phyloP scores from a whole-genome alignment of 768 basidiomycete genomes.

The Amanita phalloides region DNA sequence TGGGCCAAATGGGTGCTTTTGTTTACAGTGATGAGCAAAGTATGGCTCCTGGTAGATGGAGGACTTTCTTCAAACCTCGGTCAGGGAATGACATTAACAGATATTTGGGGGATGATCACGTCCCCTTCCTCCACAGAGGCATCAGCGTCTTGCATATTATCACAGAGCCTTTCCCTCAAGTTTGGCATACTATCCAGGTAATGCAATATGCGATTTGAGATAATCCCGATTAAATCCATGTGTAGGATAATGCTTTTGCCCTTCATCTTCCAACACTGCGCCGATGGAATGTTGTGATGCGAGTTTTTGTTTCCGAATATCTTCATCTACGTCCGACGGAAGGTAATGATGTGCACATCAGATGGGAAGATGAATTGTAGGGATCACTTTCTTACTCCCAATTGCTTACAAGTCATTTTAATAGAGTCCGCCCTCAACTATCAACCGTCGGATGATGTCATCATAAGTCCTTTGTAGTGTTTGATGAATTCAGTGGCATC shows the following conservation, averaged over 20 bases:
- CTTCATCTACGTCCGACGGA: slow-evolving; percentile 47
- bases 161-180: slow-evolving; percentile 74
- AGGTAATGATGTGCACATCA: neutral
- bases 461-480: slow-evolving; percentile 22
- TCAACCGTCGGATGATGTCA: neutral
- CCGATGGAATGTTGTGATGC: slow-evolving; percentile 81
- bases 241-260: slow-evolving; percentile 81
- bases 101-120: slow-evolving; percentile 85
- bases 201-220: neutral
- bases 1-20: slow-evolving; percentile 59
- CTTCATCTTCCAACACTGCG: slow-evolving; percentile 79
- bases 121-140: slow-evolving; percentile 77
- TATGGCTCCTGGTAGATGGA: slow-evolving; percentile 40
- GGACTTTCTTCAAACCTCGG: slow-evolving; percentile 60
- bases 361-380: slow-evolving; percentile 3
- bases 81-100: slow-evolving; percentile 28
- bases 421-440: neutral
- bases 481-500: slow-evolving; percentile 25
- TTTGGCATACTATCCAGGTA: slow-evolving; percentile 81
- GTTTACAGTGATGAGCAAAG: slow-evolving; percentile 29
- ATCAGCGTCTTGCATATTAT: slow-evolving; percentile 90
- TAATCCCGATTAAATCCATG: neutral
- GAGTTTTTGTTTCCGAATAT: slow-evolving; percentile 88
- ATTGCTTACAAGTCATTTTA: neutral
- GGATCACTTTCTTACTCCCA: neutral